Conservation (phyloP, 345 rosid species). For the Salix arbutifolia region DNA sequence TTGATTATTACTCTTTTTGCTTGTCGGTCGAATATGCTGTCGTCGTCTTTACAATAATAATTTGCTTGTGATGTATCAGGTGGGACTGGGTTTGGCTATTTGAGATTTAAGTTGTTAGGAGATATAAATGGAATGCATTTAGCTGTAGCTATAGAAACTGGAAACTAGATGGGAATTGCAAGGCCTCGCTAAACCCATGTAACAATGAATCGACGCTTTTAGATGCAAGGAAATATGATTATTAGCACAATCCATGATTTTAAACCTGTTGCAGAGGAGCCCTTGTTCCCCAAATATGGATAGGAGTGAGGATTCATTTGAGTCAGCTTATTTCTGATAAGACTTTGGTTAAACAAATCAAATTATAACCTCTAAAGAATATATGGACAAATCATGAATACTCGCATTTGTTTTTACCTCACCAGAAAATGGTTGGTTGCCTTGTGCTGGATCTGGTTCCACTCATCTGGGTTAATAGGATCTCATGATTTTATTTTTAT, state of each 20-base stretch:
- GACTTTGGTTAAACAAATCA: not conserved
- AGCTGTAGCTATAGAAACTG: not conserved
- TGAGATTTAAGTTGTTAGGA: not conserved
- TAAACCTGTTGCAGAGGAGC: not conserved
- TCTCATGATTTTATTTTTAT: too few relatives aligned
- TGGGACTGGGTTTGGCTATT: not conserved
- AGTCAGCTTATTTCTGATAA: not conserved
- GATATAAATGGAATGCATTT: not conserved
- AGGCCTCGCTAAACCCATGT: too few relatives aligned
- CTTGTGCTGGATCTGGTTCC: too few relatives aligned
- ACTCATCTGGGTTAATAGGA: too few relatives aligned
- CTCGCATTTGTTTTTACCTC: not conserved
- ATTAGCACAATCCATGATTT: not conserved
- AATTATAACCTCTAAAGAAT: not conserved
- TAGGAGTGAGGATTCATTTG: too few relatives aligned
- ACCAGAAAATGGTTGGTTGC: not conserved
- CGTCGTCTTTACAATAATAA: too few relatives aligned
- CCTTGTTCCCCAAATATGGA: not conserved
- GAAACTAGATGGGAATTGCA: too few relatives aligned
- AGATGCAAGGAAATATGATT: too few relatives aligned
- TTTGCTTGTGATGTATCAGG: too few relatives aligned
- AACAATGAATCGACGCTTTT: too few relatives aligned
- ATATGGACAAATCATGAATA: not conserved
- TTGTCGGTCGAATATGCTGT: too few relatives aligned
- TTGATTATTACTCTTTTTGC: not conserved